Evolutionary conservation across 2,329 filamentous ascomycete species (phyloP).

Genomic region (Diaporthe sp.): DNA sequence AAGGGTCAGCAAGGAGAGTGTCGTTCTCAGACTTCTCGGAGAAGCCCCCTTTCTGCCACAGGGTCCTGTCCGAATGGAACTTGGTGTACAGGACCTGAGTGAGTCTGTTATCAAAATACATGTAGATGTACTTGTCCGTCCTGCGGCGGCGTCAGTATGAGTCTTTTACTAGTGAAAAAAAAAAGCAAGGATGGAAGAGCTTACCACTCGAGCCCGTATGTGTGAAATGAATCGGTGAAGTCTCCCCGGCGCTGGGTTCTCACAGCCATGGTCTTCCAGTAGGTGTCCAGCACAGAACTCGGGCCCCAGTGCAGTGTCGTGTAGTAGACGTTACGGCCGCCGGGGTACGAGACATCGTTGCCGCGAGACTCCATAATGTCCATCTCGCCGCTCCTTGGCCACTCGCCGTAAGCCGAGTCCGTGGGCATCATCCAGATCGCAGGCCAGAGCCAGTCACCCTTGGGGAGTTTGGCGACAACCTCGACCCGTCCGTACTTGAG

Average conservation of each 20-base stretch:
- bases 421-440: constrained; percentile 66
- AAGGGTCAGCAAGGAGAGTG: constrained; percentile 58
- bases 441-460: constrained; percentile 67
- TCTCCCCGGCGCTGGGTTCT: constrained; percentile 52
- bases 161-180: no score
- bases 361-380: constrained; percentile 65
- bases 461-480: constrained; percentile 64
- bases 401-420: constrained; percentile 59
- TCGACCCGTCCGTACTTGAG: constrained; percentile 66
- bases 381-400: constrained; percentile 66
- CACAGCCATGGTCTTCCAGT: constrained; percentile 50
- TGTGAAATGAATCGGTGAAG: constrained; percentile 60
- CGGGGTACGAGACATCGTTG: constrained; percentile 55
- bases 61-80: constrained; percentile 49
- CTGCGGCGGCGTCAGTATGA: neutral
- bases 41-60: constrained; percentile 59
- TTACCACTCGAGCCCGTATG: constrained; percentile 65
- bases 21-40: constrained; percentile 54
- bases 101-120: constrained; percentile 62
- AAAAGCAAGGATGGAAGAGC: neutral
- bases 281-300: constrained; percentile 46
- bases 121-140: constrained; percentile 63
- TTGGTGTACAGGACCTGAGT: constrained; percentile 54
- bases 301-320: constrained; percentile 62
- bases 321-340: constrained; percentile 58